Conservation (phyloP, 371 early-diverging fungal genomes). For the Smittium culicis region DNA sequence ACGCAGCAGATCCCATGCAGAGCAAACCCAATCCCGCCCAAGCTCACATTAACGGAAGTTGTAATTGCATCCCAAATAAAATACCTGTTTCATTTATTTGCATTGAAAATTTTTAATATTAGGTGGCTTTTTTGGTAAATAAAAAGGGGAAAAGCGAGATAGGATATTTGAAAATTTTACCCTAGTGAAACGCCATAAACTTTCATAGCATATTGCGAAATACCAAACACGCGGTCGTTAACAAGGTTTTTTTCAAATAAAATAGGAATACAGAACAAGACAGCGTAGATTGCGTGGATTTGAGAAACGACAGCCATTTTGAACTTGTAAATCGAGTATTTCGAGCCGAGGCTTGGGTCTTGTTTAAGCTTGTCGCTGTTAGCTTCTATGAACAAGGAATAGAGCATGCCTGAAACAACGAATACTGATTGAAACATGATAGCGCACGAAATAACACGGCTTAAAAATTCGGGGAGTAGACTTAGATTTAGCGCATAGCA, state of each 20-base stretch:
- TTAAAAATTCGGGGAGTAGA: not conserved
- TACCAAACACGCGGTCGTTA: conserved; percentile 60
- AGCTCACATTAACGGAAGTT: conserved; percentile 35
- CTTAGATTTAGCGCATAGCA: no score
- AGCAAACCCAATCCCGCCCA: conserved; percentile 65
- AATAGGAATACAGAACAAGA: conserved; percentile 43
- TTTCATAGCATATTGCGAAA: conserved; percentile 25
- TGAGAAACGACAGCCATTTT: conserved; percentile 35
- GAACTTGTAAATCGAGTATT: not conserved
- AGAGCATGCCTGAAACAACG: not conserved
- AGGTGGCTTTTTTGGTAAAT: not conserved
- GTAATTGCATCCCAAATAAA: not conserved
- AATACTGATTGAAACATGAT: not conserved
- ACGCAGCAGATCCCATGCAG: conserved; percentile 61
- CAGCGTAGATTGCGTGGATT: conserved; percentile 40
- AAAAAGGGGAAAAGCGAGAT: not conserved
- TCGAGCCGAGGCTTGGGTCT: no score
- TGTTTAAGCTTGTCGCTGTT: not conserved
- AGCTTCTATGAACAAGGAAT: not conserved
- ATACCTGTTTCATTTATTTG: not conserved
- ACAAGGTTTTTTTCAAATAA: conserved; percentile 45
- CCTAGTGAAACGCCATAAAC: not conserved
- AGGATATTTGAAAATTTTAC: not conserved
- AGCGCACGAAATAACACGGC: not conserved
- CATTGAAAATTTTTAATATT: not conserved